Evolutionary conservation across 2,329 filamentous ascomycete species (phyloP).

Genomic region (Botrytis porri): DNA sequence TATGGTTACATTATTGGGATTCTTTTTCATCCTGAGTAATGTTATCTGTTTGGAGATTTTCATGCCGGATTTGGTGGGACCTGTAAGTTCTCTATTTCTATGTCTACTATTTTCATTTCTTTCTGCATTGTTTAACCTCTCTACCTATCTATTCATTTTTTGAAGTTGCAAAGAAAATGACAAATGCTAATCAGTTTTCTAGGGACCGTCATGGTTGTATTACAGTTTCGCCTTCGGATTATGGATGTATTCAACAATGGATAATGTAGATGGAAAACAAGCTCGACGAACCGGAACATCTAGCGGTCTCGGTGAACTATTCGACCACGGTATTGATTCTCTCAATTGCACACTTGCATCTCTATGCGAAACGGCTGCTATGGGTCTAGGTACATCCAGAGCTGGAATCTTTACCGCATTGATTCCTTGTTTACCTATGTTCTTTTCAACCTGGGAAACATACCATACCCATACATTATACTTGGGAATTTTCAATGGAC

Average conservation of each 20-base stretch:
- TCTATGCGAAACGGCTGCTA: slow-evolving; percentile 85
- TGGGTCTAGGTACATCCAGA: slow-evolving; percentile 82
- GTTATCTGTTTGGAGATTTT: slow-evolving; percentile 69
- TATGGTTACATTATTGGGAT: slow-evolving; percentile 93
- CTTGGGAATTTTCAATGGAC: slow-evolving; percentile 93
- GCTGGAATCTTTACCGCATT: slow-evolving; percentile 89
- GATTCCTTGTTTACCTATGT: slow-evolving; percentile 92
- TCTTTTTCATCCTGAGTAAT: slow-evolving; percentile 89
- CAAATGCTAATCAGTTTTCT: slow-evolving; percentile 27
- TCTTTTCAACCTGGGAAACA: slow-evolving; percentile 99
- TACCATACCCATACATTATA: slow-evolving; percentile 98
- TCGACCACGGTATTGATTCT: slow-evolving; percentile 98
- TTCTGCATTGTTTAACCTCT: background rate
- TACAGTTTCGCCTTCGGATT: slow-evolving; percentile 93
- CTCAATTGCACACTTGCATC: slow-evolving; percentile 94
- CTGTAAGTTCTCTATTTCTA: slow-evolving; percentile 54
- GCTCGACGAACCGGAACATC: slow-evolving; percentile 92
- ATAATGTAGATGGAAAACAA: slow-evolving; percentile 98
- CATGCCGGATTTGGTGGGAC: slow-evolving; percentile 87
- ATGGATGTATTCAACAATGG: slow-evolving; percentile 99
- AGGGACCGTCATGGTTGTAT: slow-evolving; percentile 90
- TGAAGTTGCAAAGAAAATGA: background rate
- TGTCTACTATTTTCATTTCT: background rate
- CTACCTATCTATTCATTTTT: background rate
- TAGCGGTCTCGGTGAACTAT: slow-evolving; percentile 90